These are phyloP conservation scores for Cryptococcus neoformans DNA, from an alignment of 1,284 basidiomycete species.

Conservation along the genomic window DNA sequence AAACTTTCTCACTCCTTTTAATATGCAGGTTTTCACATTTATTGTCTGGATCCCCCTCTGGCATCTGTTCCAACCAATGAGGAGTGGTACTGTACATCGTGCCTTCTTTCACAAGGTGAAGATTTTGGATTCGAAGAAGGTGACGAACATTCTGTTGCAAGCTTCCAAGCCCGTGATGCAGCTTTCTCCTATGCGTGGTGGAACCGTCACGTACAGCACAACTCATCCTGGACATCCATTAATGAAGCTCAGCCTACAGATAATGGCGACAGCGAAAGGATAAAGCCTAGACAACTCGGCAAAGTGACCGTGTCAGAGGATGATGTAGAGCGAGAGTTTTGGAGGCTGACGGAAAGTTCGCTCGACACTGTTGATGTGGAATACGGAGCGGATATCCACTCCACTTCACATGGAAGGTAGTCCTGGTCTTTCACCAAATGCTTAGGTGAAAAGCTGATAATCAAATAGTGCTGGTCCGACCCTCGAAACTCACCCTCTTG, in stretches of 20 bases:
- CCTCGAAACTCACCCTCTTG: slow-evolving; percentile 82
- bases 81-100: slow-evolving; percentile 90
- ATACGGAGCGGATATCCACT: slow-evolving; percentile 98
- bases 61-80: slow-evolving; percentile 80
- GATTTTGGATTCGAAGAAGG: slow-evolving; percentile 99
- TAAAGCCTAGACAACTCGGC: slow-evolving; percentile 54
- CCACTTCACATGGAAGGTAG: slow-evolving; percentile 93
- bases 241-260: not conserved
- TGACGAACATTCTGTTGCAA: slow-evolving; percentile 88
- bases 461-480: slow-evolving; percentile 81
- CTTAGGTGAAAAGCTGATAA: not conserved
- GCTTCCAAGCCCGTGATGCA: slow-evolving; percentile 85
- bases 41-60: slow-evolving; percentile 90
- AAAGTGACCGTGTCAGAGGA: slow-evolving; percentile 72
- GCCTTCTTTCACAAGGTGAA: slow-evolving; percentile 88
- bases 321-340: slow-evolving; percentile 94
- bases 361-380: slow-evolving; percentile 95
- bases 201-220: slow-evolving; percentile 63
- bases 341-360: slow-evolving; percentile 87
- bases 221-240: slow-evolving; percentile 4
- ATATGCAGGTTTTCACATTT: slow-evolving; percentile 82
- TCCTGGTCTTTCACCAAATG: too few relatives aligned
- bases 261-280: slow-evolving; percentile 1
- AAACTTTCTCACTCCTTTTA: not conserved
- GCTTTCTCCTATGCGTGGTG: slow-evolving; percentile 91